Evolutionary conservation across 371 early-diverging fungal species (phyloP).

Genomic region (Mucor mucedo): DNA sequence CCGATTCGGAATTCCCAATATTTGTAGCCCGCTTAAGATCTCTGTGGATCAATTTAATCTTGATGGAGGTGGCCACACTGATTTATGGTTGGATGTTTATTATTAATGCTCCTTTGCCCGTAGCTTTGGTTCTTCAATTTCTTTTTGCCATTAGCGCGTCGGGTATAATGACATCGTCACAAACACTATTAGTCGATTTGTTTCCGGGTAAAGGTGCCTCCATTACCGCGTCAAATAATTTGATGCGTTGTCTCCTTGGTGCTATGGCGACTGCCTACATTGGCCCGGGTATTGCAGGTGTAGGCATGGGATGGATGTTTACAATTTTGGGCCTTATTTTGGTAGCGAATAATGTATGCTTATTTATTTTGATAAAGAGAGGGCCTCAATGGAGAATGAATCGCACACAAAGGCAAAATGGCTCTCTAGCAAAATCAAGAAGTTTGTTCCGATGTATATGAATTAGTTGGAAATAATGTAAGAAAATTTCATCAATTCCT

Average conservation of each 20-base stretch:
- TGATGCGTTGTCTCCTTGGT: conserved; percentile 46
- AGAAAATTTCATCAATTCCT: no score
- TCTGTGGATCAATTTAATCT: conserved; percentile 28
- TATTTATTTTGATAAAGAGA: conserved; percentile 24
- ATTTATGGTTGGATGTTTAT: conserved; percentile 40
- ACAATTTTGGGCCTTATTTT: conserved; percentile 31
- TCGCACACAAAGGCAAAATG: conserved; percentile 13
- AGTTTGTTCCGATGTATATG: no score
- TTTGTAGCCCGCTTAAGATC: conserved; percentile 35
- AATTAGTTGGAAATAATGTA: no score
- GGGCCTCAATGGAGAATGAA: conserved; percentile 30
- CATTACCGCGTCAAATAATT: conserved; percentile 50
- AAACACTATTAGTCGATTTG: conserved; percentile 43
- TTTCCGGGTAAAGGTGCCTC: conserved; percentile 49
- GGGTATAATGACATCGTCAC: not conserved
- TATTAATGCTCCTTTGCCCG: conserved; percentile 31
- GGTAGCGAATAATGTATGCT: conserved; percentile 12
- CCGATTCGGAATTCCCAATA: conserved; percentile 21
- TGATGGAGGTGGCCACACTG: conserved; percentile 15
- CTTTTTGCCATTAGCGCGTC: not conserved
- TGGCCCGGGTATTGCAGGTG: conserved; percentile 37
- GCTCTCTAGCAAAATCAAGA: no score
- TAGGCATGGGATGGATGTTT: conserved; percentile 47
- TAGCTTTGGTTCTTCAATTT: conserved; percentile 36
- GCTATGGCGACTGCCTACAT: conserved; percentile 36